phyloP scores from a whole-genome alignment of 352 stramenopile species.

The Aphanomyces cochlioides region DNA sequence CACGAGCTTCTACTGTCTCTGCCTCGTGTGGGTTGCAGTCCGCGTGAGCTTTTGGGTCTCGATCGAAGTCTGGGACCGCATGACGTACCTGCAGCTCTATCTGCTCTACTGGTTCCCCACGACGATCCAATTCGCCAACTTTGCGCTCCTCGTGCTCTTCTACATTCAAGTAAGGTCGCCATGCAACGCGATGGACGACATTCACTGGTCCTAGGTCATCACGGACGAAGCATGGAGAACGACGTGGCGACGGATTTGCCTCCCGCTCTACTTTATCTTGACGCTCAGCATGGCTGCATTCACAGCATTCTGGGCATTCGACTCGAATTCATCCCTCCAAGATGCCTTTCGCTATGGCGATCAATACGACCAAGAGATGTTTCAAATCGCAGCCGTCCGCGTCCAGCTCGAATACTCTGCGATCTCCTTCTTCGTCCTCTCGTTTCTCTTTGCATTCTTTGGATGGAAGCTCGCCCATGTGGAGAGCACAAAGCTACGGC shows the following conservation, averaged over 20 bases:
- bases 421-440: slow-evolving; percentile 74
- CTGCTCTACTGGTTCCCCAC: slow-evolving; percentile 84
- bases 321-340: slow-evolving; percentile 78
- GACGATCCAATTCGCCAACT: slow-evolving; percentile 86
- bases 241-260: slow-evolving; percentile 72
- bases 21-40: slow-evolving; percentile 77
- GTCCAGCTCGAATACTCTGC: slow-evolving; percentile 82
- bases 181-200: background rate
- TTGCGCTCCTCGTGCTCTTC: slow-evolving; percentile 82
- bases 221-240: slow-evolving; percentile 68
- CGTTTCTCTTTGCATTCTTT: slow-evolving; percentile 77
- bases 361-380: slow-evolving; percentile 83
- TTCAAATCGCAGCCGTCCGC: slow-evolving; percentile 65
- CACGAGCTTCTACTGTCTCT: slow-evolving; percentile 75
- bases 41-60: slow-evolving; percentile 81
- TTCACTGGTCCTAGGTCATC: slow-evolving; percentile 42
- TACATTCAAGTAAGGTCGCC: slow-evolving; percentile 57
- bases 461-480: slow-evolving; percentile 83
- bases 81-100: slow-evolving; percentile 80
- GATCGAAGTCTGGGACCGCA: slow-evolving; percentile 64
- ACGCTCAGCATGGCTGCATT: slow-evolving; percentile 81
- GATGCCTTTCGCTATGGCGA: slow-evolving; percentile 60
- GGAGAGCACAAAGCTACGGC: slow-evolving; percentile 67
- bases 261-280: slow-evolving; percentile 77
- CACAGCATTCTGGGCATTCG: slow-evolving; percentile 81